Base-by-base conservation (phyloP, 2,329 filamentous ascomycete species). In the Nigrospora oryzae region DNA sequence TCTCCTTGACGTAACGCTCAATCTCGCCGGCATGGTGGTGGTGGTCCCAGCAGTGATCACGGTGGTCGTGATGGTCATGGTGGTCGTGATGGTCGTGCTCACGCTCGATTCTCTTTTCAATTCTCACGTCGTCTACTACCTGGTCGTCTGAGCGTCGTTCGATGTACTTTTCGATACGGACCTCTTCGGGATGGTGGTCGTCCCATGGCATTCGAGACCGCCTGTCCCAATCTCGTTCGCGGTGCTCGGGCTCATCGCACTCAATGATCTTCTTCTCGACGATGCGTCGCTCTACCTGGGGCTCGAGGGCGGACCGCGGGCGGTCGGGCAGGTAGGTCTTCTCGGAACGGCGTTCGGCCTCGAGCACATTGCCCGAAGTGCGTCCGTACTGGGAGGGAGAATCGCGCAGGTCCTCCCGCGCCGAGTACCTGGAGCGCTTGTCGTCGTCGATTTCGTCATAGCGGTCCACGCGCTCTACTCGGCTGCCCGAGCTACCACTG, bases 1-100 rank as follows among this genome's bases (percentile, higher is more conserved):
- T 78, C 57, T 83, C 79, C 58, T 74, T 75, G 54, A 74, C 74
- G 55, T 79, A 80, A 56, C 70, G 71, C 57, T 83, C 79, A 36
- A 81, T 55, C 15, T 81, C 74, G 45, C 66, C 68, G 38, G 68
- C 67, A 17, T 60, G 53, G 19, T 74, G 71, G 38, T 74, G 71
- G 28, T 68, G 62, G 39, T 68, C 69, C 16, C 41, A 31, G n/a
- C 35, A 16, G 4, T 45, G 30, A 30, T 52, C 37, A 28, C 49
- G 48, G 3, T 62, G 53, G 30, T 74, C 71, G 37, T 73, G 70
- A 23, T 68, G 62, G 40, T 68, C 69, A 17, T 46, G 39, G 17
- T 41, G 36, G 14, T 47, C 32, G 32, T 51, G 34, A 17, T 50
- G 49, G 4, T 62, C 56, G 38, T 53, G 55, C 14, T 47, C 52